phyloP scores from a whole-genome alignment of 1,139 yeast species.

The Debaryomyces nepalensis region DNA sequence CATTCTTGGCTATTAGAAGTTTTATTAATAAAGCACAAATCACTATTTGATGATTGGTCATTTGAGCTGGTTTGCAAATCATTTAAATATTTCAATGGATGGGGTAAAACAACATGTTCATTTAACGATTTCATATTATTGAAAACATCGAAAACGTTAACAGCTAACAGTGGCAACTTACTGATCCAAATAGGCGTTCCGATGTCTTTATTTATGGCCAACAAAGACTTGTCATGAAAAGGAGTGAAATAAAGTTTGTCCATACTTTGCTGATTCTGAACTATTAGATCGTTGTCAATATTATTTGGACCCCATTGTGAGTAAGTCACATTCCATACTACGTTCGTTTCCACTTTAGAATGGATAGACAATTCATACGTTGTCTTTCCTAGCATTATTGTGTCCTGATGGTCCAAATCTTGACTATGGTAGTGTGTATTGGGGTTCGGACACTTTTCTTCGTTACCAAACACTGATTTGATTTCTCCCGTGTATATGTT shows the following conservation, averaged over 20 bases:
- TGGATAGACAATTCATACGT: slow-evolving; percentile 49
- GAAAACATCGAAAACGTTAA: slow-evolving; percentile 75
- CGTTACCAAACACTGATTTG: slow-evolving; percentile 68
- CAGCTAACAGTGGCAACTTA: slow-evolving; percentile 66
- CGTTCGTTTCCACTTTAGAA: slow-evolving; percentile 60
- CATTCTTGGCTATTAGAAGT: slow-evolving; percentile 68
- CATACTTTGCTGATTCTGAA: slow-evolving; percentile 53
- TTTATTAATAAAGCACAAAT: slow-evolving; percentile 63
- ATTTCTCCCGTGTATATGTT: slow-evolving; percentile 79
- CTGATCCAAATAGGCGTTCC: slow-evolving; percentile 84
- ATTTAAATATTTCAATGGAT: slow-evolving; percentile 57
- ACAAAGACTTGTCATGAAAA: slow-evolving; percentile 71
- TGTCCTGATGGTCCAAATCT: slow-evolving; percentile 25
- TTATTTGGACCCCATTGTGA: slow-evolving; percentile 94
- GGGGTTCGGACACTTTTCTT: slow-evolving; percentile 39
- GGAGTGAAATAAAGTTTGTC: slow-evolving; percentile 86
- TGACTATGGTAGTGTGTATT: slow-evolving; percentile 25
- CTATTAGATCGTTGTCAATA: slow-evolving; percentile 69
- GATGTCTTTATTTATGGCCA: slow-evolving; percentile 66
- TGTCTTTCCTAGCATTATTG: slow-evolving; percentile 56
- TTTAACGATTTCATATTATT: slow-evolving; percentile 30
- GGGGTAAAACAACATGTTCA: slow-evolving; percentile 60
- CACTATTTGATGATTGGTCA: slow-evolving; percentile 34
- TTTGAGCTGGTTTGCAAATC: slow-evolving; percentile 34
- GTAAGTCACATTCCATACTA: slow-evolving; percentile 86